Evolutionary conservation across 2,329 filamentous ascomycete genomes (phyloP).

Genomic region (Magnaporthales sp.): DNA sequence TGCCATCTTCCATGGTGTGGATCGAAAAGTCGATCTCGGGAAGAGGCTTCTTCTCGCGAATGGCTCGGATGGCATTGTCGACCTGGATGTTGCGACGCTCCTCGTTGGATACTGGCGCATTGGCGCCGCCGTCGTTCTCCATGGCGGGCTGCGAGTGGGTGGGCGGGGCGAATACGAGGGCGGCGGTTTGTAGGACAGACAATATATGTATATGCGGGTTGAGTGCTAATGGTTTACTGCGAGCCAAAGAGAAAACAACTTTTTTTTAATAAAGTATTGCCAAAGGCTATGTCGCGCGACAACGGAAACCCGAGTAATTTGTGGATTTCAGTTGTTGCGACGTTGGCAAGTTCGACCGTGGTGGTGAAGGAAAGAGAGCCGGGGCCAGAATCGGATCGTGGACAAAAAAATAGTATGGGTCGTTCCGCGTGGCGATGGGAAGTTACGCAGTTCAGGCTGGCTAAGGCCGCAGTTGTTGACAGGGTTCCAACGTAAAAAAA

Average conservation of each 20-base stretch:
- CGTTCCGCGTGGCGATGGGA: not conserved
- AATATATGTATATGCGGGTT: not conserved
- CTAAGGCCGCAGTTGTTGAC: not conserved
- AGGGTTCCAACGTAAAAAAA: not conserved
- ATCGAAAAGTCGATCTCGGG: conserved; percentile 98
- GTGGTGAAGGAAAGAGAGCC: not conserved
- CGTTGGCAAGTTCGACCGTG: not conserved
- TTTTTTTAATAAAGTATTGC: not conserved
- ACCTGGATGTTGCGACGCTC: conserved; percentile 53
- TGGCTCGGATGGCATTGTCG: conserved; percentile 85
- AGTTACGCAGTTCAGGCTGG: not conserved
- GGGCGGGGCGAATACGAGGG: not conserved
- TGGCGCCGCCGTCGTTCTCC: conserved; percentile 35
- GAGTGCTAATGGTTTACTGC: not conserved
- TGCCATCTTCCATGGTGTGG: conserved; percentile 96
- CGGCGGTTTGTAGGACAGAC: not conserved
- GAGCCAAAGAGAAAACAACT: not conserved
- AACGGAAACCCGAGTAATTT: not conserved
- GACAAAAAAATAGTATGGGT: not conserved
- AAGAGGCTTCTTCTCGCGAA: conserved; percentile 88
- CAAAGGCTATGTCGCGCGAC: not conserved
- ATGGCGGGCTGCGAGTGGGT: conserved; percentile 25
- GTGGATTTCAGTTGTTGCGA: not conserved
- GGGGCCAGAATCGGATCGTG: not conserved
- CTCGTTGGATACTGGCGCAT: conserved; percentile 27